Percentiles rank a stretch among this genome's conserved stretches.
Evolutionary conservation across 2,329 filamentous ascomycete genomes (phyloP).

Genomic region (Exophiala sideris): DNA sequence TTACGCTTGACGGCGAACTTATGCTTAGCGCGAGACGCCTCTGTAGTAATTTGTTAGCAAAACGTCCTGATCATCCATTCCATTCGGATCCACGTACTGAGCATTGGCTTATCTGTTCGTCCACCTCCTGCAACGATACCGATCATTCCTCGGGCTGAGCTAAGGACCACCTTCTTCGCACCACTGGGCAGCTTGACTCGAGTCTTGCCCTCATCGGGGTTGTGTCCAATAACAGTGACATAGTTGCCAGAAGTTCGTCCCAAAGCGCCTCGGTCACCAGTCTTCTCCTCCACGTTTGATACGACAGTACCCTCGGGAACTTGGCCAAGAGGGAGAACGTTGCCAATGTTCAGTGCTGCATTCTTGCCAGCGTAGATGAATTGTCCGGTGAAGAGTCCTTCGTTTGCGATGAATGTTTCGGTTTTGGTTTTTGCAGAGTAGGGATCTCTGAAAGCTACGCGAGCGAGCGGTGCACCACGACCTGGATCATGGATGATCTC

Average conservation of each 20-base stretch:
- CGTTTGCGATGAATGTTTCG: slow-evolving; percentile 99
- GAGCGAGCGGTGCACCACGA: slow-evolving; percentile 95
- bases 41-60: slow-evolving; percentile 53
- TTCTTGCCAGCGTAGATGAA: slow-evolving; percentile 99
- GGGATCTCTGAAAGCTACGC: slow-evolving; percentile 94
- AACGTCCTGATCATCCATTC: not conserved
- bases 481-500: slow-evolving; percentile 99
- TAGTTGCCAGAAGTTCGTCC: slow-evolving; percentile 99
- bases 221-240: slow-evolving; percentile 96
- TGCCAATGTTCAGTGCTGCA: slow-evolving; percentile 92
- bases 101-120: slow-evolving; percentile 98
- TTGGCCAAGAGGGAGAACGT: slow-evolving; percentile 89
- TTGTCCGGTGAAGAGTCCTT: slow-evolving; percentile 99
- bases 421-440: slow-evolving; percentile 97
- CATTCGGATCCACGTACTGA: slow-evolving; percentile 58
- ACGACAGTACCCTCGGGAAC: slow-evolving; percentile 99
- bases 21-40: slow-evolving; percentile 99
- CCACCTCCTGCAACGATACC: slow-evolving; percentile 99
- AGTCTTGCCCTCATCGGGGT: slow-evolving; percentile 98
- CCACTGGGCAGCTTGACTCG: slow-evolving; percentile 98
- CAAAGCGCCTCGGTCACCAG: slow-evolving; percentile 92
- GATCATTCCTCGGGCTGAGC: slow-evolving; percentile 92
- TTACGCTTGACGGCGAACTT: slow-evolving; percentile 99
- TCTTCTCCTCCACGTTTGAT: slow-evolving; percentile 99
- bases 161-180: slow-evolving; percentile 98